Base-by-base conservation (phyloP, 108 stramenopile species). In the Cyclostephanos tholiformis region DNA sequence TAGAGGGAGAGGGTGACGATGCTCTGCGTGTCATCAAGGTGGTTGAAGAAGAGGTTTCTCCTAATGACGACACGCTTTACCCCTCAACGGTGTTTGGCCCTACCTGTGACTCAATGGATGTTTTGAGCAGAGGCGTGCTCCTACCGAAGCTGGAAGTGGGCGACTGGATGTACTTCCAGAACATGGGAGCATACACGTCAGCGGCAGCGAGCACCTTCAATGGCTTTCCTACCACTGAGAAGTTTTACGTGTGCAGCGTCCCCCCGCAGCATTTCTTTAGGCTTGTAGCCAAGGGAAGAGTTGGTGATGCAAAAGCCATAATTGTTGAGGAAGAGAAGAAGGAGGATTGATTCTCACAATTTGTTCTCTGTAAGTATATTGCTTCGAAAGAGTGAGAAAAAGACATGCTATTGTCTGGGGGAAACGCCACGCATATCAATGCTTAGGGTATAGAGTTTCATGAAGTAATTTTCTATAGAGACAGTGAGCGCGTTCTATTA, bases 181-280 rank as follows among this genome's bases (percentile, higher is more conserved):
- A 90, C 87, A 95, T 95, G 95, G 97, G 97, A 29, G 97, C 97
- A 11, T 97, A 97, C 84, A 96, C 96, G 46, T 84, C 80, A 61
- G 92, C 96, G 4, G 92, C 92, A 29, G 89, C 93, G 4, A 81
- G 72, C 53, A 55, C 53, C 25, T 55, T 55, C 53, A 55, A 55
- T 26, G 96, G 96, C 12, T 96, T 94, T 51, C 63, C 72, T 22
- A 86, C 87, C 60, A 91, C 79, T 8, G 86, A 88, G 39, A 88
- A 87, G 68, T 87, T 91, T 66, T 91, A 91, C 66, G 90, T 91
- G 17, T 91, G 90, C 74, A 82, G 76, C 56, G 87, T 91, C 56
- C 87, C 85, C 35, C 83, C 87, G 17, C 80, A 88, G 36, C 82
- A 86, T 60, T 88, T 88, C 44, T 60, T 55, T 9, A 72, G 72